Base-by-base conservation (phyloP, 2,329 filamentous ascomycete genomes). In the Monosporascus ibericus region DNA sequence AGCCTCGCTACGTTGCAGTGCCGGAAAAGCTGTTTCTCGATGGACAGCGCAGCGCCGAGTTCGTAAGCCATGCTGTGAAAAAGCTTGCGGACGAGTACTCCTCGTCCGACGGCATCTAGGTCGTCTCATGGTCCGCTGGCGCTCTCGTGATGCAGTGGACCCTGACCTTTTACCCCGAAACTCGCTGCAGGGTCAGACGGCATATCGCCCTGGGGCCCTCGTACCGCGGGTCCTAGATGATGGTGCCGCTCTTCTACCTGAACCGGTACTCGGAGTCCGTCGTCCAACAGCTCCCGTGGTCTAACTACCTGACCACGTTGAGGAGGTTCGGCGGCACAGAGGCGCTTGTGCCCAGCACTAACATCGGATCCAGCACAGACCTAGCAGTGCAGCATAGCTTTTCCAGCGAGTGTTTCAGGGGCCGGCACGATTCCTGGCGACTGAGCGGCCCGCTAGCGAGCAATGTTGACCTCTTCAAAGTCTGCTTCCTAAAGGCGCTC, bases 41-140 rank as follows among this genome's bases (percentile, higher is more conserved):
- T 30, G 40, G 24, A 20, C 49, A 50, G 27, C 30, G 18, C n/a
- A 50, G 49, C 14, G 49, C 42, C 17, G 49, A 50, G 30, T 50
- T 44, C 25, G 30, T 50, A 7, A 42, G 22, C 39, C 25, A 50
- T 24, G 40, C 49, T 6, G 22, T 50, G 20, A 39, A 47, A 15
- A 37, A 14, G 15, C 17, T 50, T 24, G n/a, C 49, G 3, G 18
- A 39, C 36, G 18, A 34, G 15, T 27, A 49, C 25, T 3, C 42
- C 11, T 46, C 42, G 14, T n/a, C 11, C 15, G 42, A 25, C 24
- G 42, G 42, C n/a, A 30, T 50, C 42, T 39, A 30, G 6, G 17
- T 50, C n/a, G n/a, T 50, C 24, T 37, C 49, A 11, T 50, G 49
- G 49, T 50, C 49, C 24, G 49, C 49, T 5, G 49, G 49, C 27